Percentiles rank a stretch among this genome's conserved stretches.
Evolutionary conservation across 257 asterid species (phyloP).

Genomic region (Ilex aquifolium): DNA sequence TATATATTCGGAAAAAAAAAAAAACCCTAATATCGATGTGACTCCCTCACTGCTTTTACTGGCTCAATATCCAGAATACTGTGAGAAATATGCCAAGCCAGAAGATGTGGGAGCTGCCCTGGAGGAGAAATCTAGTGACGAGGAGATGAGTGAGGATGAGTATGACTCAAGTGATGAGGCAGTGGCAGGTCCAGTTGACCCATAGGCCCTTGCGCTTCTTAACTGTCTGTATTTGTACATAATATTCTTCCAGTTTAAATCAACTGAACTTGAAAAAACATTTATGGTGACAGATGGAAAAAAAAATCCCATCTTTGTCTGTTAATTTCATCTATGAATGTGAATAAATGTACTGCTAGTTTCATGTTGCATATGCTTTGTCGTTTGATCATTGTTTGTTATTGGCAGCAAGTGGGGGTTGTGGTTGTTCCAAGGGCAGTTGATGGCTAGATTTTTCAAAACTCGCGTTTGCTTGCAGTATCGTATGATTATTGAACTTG

Average conservation of each 20-base stretch:
- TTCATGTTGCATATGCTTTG: background rate
- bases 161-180: slow-evolving; percentile 69
- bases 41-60: background rate
- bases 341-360: slow-evolving; percentile 26
- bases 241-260: slow-evolving; percentile 20
- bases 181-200: slow-evolving; percentile 64
- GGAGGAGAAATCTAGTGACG: slow-evolving; percentile 77
- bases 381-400: background rate
- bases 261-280: slow-evolving; percentile 19
- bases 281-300: slow-evolving; percentile 35
- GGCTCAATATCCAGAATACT: slow-evolving; percentile 51
- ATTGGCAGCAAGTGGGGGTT: background rate
- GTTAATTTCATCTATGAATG: slow-evolving; percentile 15
- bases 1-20: no score
- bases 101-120: slow-evolving; percentile 71
- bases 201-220: slow-evolving; percentile 25
- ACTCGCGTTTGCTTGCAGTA: no score
- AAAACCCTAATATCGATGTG: background rate
- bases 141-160: slow-evolving; percentile 73
- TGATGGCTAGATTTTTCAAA: no score
- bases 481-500: no score
- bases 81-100: slow-evolving; percentile 83
- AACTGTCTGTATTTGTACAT: slow-evolving; percentile 33
- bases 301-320: slow-evolving; percentile 15
- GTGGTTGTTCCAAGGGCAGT: background rate